These are phyloP conservation scores for Pichia gijzeniarum DNA, from an alignment of 805 yeast genomes.

Conservation along the genomic window DNA sequence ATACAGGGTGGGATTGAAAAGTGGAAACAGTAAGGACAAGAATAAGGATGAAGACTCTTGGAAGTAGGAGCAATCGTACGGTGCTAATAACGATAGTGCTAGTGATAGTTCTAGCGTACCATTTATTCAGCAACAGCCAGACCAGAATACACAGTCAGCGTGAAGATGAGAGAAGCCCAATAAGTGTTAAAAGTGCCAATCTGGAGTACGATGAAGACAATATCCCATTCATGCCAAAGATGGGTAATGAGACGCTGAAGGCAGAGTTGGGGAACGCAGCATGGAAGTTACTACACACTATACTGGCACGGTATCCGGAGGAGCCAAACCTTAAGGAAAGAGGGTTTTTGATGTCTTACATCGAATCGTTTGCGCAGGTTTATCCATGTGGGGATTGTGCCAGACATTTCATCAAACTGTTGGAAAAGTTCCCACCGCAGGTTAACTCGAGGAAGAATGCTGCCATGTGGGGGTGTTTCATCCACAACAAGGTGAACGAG, in stretches of 20 bases:
- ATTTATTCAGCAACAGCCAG: not conserved
- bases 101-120: not conserved
- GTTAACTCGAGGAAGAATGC: constrained; percentile 69
- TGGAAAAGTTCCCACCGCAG: constrained; percentile 79
- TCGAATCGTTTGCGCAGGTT: constrained; percentile 77
- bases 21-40: too few species aligned
- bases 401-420: constrained; percentile 69
- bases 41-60: not conserved
- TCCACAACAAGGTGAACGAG: constrained; percentile 82
- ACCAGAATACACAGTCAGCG: not conserved
- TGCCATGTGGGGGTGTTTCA: constrained; percentile 92
- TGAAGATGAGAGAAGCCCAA: not conserved
- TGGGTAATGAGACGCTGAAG: constrained; percentile 64
- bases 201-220: constrained; percentile 5
- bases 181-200: not conserved
- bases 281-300: constrained; percentile 90
- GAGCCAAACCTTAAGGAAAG: constrained; percentile 61
- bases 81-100: not conserved
- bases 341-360: constrained; percentile 53
- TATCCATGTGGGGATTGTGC: constrained; percentile 99
- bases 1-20: too few species aligned
- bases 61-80: not conserved
- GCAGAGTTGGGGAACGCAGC: constrained; percentile 88
- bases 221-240: constrained; percentile 75
- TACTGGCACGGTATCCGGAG: constrained; percentile 88